Percentiles rank a stretch among this genome's conserved stretches.
Conservation (phyloP, 768 basidiomycete genomes). For the Mycena galericulata region DNA sequence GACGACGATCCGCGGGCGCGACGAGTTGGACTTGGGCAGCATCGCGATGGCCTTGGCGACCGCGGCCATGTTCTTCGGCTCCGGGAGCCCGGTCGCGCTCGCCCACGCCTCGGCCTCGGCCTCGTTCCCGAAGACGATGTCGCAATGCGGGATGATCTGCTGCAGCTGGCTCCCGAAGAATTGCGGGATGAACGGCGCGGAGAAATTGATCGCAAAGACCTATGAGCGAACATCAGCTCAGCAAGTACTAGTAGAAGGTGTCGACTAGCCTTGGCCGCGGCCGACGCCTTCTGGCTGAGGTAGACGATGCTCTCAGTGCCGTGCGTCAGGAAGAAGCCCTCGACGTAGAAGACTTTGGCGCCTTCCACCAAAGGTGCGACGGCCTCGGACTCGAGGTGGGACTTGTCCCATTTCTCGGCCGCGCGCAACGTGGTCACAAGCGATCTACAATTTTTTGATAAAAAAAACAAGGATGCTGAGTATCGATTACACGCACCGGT, state of each 20-base stretch:
- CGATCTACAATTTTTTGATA: slow-evolving; percentile 66
- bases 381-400: slow-evolving; percentile 81
- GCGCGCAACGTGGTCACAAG: slow-evolving; percentile 91
- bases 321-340: slow-evolving; percentile 98
- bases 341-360: slow-evolving; percentile 93
- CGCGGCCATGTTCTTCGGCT: slow-evolving; percentile 71
- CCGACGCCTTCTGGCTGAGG: slow-evolving; percentile 82
- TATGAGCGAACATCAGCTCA: slow-evolving; percentile 43
- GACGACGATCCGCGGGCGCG: slow-evolving; percentile 84
- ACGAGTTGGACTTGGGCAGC: slow-evolving; percentile 79
- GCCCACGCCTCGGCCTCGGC: slow-evolving; percentile 93
- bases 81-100: slow-evolving; percentile 72
- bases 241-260: not conserved
- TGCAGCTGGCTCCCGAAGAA: slow-evolving; percentile 90
- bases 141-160: slow-evolving; percentile 84
- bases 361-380: slow-evolving; percentile 82
- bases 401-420: slow-evolving; percentile 91
- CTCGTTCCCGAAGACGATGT: slow-evolving; percentile 97
- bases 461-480: not conserved
- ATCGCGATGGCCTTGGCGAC: slow-evolving; percentile 84
- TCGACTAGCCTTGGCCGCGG: slow-evolving; percentile 74
- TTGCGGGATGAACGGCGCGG: slow-evolving; percentile 96
- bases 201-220: slow-evolving; percentile 94
- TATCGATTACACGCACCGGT: slow-evolving; percentile 79
- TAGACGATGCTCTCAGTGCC: slow-evolving; percentile 78